A percentile compares a stretch with the other conserved stretches of the same genome.
Conservation (phyloP, 2,329 filamentous ascomycete genomes). For the Trichophyton benhamiae region DNA sequence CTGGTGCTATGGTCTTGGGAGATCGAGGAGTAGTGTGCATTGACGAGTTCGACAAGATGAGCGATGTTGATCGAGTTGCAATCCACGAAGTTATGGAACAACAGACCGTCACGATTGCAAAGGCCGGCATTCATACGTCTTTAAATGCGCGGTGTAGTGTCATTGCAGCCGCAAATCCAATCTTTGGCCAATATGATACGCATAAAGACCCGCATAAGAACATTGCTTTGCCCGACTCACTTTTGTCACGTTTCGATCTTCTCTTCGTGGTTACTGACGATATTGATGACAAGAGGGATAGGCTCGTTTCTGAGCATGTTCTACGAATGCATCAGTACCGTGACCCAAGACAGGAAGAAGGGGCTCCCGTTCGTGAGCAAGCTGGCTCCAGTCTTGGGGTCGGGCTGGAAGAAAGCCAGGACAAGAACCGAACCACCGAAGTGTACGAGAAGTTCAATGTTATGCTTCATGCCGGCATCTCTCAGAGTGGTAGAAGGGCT, state of each 20-base stretch:
- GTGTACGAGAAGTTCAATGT: slow-evolving; percentile 94
- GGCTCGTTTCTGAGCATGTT: slow-evolving; percentile 89
- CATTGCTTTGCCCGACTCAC: slow-evolving; percentile 89
- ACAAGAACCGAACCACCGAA: slow-evolving; percentile 62
- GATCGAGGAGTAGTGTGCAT: slow-evolving; percentile 97
- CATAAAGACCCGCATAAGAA: slow-evolving; percentile 99
- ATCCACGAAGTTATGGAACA: slow-evolving; percentile 99
- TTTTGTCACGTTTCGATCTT: slow-evolving; percentile 95
- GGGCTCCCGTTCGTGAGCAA: slow-evolving; percentile 84
- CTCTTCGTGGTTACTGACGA: slow-evolving; percentile 97
- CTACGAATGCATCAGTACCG: slow-evolving; percentile 95
- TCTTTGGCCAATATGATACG: slow-evolving; percentile 95
- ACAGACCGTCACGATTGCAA: slow-evolving; percentile 97
- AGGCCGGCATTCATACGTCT: slow-evolving; percentile 95
- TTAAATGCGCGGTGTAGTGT: slow-evolving; percentile 95
- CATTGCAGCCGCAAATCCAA: slow-evolving; percentile 89
- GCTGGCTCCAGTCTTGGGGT: slow-evolving; percentile 73
- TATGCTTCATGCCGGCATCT: slow-evolving; percentile 89
- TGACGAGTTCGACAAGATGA: slow-evolving; percentile 99
- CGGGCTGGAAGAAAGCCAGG: slow-evolving; percentile 63
- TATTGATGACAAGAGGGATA: slow-evolving; percentile 84
- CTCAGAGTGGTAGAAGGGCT: slow-evolving; percentile 57
- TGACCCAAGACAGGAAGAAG: slow-evolving; percentile 83
- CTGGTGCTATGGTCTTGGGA: slow-evolving; percentile 95
- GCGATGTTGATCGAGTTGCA: slow-evolving; percentile 89